Evolutionary conservation across 1,139 yeast species (phyloP), one percentile per base, ranked within the genome.

Genomic region (Blastobotrys malaysiensis): DNA sequence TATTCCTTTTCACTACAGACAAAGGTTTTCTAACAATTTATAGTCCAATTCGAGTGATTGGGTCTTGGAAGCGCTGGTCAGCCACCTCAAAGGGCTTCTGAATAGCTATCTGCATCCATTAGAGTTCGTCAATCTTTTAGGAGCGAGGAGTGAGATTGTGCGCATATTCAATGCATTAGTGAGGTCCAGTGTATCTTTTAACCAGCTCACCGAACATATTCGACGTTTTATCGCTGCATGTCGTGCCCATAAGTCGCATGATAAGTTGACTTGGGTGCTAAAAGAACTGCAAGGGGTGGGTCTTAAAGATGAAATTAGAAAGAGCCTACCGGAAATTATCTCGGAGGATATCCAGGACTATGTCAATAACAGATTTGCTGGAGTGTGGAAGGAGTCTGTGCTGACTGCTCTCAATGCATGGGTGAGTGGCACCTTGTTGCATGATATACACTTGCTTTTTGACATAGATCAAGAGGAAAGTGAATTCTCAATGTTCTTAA

Each of bases 341-440:
- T 49, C 54, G 1, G 19, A 14, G 9, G 62, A 56, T 24, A 49
- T 61, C 5, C 50, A 51, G 20, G 18, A 9, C 1, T 43, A 44
- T n/a, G 55, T 55, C 2, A 11, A 31, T 11, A 52, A 52, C 7
- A 36, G 49, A 14, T 60, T 55, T 49, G 51, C 53, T 2, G 52
- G 52, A 18, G 46, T 36, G 16, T 62, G 65, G 65, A 55, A 58
- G 16, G 45, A 24, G 5, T 52, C 61, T 20, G 61, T 59, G n/a
- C 43, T 63, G 18, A 54, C 49, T 9, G 58, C 47, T 1, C 52
- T 58, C 16, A 50, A 52, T 9, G 52, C 50, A 13, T 61, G 66
- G 60, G 49, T 61, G 6, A 51, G 50, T 9, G 39, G 20, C 13
- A 31, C 20, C 43, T 51, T 56, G 31, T 9, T 44, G 21, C 50